A percentile compares a stretch with the other conserved stretches of the same genome.
phyloP scores from a whole-genome alignment of 352 stramenopile genomes.

The Phytophthora kernoviae region DNA sequence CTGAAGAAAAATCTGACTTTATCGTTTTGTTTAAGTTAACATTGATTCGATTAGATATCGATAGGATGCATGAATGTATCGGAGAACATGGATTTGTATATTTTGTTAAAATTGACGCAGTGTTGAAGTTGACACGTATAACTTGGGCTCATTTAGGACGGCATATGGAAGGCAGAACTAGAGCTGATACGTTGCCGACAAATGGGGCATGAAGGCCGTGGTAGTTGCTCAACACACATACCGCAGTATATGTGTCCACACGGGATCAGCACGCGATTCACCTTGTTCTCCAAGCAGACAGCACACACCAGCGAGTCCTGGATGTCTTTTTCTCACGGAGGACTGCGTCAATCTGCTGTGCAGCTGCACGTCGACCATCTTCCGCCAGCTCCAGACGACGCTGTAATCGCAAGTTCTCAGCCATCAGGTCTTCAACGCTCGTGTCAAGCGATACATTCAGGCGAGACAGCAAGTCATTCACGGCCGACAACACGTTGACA shows the following conservation, averaged over 20 bases:
- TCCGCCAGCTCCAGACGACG: constrained; percentile 68
- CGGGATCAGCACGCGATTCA: constrained; percentile 82
- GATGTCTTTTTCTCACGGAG: constrained; percentile 78
- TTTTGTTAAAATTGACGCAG: not conserved
- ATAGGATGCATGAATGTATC: not conserved
- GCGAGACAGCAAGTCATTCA: constrained; percentile 75
- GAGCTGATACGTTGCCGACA: constrained; percentile 65
- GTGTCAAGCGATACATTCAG: constrained; percentile 75
- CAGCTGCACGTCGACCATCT: constrained; percentile 57
- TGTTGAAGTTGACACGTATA: not conserved
- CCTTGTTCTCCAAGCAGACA: constrained; percentile 82
- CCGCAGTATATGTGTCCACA: constrained; percentile 86
- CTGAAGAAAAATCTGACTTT: no score
- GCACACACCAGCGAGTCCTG: constrained; percentile 78
- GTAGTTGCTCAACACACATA: constrained; percentile 64
- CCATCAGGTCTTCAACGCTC: constrained; percentile 68
- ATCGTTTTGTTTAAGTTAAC: no score
- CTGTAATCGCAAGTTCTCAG: constrained; percentile 66
- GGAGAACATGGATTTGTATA: no score
- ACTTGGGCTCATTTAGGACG: constrained; percentile 38
- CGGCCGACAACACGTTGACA: constrained; percentile 66
- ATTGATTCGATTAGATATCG: no score
- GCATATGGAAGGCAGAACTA: constrained; percentile 72
- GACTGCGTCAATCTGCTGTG: constrained; percentile 66
- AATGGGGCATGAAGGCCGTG: constrained; percentile 68